phyloP scores from a whole-genome alignment of 2,329 filamentous ascomycete genomes.

The Daldinia sp. region DNA sequence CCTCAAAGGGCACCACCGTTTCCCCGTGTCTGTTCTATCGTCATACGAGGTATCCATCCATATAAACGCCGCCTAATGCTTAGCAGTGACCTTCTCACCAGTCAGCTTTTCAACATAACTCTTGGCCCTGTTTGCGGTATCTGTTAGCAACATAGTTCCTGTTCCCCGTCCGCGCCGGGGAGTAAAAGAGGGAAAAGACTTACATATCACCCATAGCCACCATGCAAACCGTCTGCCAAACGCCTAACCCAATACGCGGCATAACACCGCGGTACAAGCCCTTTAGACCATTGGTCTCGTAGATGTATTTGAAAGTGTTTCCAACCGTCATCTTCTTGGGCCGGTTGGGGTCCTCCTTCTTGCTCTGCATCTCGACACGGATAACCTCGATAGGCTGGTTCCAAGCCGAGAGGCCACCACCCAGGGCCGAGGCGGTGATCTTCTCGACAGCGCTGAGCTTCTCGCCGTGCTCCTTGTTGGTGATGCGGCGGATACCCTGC shows the following conservation, averaged over 20 bases:
- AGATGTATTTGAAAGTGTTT: constrained; percentile 89
- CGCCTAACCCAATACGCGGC: constrained; percentile 91
- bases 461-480: constrained; percentile 82
- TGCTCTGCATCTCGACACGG: constrained; percentile 99
- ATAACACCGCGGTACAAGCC: constrained; percentile 96
- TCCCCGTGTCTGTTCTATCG: constrained; percentile 31
- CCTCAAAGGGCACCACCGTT: background rate
- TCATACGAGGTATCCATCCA: constrained; percentile 42
- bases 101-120: constrained; percentile 75
- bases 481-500: constrained; percentile 82
- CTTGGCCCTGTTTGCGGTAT: constrained; percentile 66
- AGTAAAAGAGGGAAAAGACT: constrained; percentile 56
- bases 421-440: constrained; percentile 85
- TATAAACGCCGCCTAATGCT: constrained; percentile 68
- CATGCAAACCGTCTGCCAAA: constrained; percentile 99
- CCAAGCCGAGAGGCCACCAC: constrained; percentile 96
- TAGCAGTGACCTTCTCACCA: constrained; percentile 72
- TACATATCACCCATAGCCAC: constrained; percentile 98
- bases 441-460: constrained; percentile 87
- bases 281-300: constrained; percentile 85
- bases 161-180: constrained; percentile 6
- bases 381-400: constrained; percentile 99
- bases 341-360: constrained; percentile 96
- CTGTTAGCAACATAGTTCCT: constrained; percentile 45
- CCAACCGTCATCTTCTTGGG: constrained; percentile 99